phyloP scores from a whole-genome alignment of 1,284 basidiomycete species.

The Somion occarium region DNA sequence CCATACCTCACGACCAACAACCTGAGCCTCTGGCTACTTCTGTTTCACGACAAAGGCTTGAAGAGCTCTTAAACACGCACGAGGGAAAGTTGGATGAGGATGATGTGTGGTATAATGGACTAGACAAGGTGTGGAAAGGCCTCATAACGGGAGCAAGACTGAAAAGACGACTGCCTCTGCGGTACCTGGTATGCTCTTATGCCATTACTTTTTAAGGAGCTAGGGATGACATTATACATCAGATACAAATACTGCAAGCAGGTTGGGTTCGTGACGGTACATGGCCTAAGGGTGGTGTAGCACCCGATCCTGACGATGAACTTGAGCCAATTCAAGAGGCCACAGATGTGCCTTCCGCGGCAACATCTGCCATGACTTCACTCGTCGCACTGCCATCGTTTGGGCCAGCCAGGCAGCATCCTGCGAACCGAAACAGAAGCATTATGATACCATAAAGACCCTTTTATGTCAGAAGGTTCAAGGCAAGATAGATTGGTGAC shows the following conservation, averaged over 20 bases:
- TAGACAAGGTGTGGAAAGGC: constrained; percentile 60
- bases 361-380: not conserved
- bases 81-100: constrained; percentile 47
- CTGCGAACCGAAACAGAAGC: no score
- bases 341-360: not conserved
- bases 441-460: no score
- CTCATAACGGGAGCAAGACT: constrained; percentile 52
- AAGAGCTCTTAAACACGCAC: constrained; percentile 39
- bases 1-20: constrained; percentile 14
- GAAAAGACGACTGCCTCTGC: constrained; percentile 54
- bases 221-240: constrained; percentile 7
- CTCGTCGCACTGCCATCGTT: not conserved
- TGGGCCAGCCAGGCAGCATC: not conserved
- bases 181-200: constrained; percentile 59
- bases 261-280: constrained; percentile 72
- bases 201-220: no score
- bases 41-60: constrained; percentile 44
- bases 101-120: constrained; percentile 46
- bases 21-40: constrained; percentile 22
- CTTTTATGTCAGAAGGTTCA: no score
- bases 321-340: not conserved
- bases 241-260: constrained; percentile 69
- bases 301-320: constrained; percentile 56
- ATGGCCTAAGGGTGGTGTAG: constrained; percentile 59
- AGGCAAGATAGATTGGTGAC: no score